These are phyloP conservation scores for Apostasia shenzhenica DNA, from an alignment of 106 monocot genomes.

Conservation along the genomic window DNA sequence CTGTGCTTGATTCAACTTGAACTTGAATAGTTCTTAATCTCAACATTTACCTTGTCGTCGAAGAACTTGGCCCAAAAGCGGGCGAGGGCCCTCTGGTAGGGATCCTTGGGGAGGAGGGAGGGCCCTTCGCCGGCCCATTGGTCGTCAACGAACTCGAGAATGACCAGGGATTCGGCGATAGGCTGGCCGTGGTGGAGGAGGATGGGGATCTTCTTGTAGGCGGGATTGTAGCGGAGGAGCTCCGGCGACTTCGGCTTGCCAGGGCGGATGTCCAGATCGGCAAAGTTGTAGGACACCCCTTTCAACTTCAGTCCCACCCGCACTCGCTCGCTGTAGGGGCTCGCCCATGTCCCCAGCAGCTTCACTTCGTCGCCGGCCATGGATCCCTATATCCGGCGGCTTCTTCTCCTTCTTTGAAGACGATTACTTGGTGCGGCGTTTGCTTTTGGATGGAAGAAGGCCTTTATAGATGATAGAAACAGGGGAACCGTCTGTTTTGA, in stretches of 20 bases:
- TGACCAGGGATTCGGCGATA: constrained; percentile 1
- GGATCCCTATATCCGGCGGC: constrained; percentile 5
- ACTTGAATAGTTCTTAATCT: not conserved
- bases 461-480: too few species aligned
- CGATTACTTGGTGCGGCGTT: too few species aligned
- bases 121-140: not conserved
- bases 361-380: not conserved
- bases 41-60: constrained; percentile 6
- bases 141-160: constrained; percentile 8
- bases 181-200: not conserved
- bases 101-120: constrained; percentile 1
- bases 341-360: not conserved
- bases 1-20: not conserved
- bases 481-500: too few species aligned
- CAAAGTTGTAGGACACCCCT: not conserved
- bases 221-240: not conserved
- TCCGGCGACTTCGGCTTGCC: not conserved
- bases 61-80: constrained; percentile 8
- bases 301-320: not conserved
- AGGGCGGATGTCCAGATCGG: not conserved
- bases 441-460: too few species aligned
- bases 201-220: not conserved
- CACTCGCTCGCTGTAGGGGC: not conserved
- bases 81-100: constrained; percentile 6
- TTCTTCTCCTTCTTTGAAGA: too few species aligned